These are phyloP conservation scores for Leptographium galeiforme DNA, from an alignment of 2,329 filamentous ascomycete genomes.

Conservation along the genomic window DNA sequence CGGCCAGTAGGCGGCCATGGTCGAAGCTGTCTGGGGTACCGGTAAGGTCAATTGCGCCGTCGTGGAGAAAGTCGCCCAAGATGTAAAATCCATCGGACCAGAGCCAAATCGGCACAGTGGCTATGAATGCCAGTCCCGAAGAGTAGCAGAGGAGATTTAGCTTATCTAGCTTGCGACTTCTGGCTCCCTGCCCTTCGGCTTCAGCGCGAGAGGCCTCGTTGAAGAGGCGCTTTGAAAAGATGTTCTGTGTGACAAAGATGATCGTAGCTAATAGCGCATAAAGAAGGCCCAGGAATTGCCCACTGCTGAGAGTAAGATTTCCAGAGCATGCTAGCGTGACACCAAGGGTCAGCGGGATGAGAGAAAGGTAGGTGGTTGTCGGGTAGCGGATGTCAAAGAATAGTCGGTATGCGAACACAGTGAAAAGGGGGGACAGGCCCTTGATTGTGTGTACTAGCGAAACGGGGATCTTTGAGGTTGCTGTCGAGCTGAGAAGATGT, in stretches of 20 bases:
- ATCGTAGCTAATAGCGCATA: constrained; percentile 83
- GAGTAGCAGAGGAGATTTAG: constrained; percentile 94
- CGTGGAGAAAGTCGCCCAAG: constrained; percentile 62
- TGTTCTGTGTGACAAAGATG: constrained; percentile 96
- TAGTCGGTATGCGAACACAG: constrained; percentile 81
- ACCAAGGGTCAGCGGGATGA: constrained; percentile 84
- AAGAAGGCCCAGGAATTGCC: constrained; percentile 78
- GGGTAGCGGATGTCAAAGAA: constrained; percentile 85
- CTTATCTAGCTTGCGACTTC: constrained; percentile 79
- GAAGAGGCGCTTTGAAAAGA: constrained; percentile 95
- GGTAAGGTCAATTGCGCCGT: constrained; percentile 58
- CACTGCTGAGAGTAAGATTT: constrained; percentile 53
- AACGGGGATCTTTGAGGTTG: constrained; percentile 87
- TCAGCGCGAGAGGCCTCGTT: constrained; percentile 84
- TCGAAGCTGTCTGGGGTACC: constrained; percentile 54
- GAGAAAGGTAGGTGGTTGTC: constrained; percentile 70
- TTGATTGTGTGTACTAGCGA: constrained; percentile 98
- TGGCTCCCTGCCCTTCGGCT: constrained; percentile 49
- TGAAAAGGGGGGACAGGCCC: constrained; percentile 88
- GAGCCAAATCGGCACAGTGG: constrained; percentile 86
- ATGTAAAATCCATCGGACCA: constrained; percentile 76
- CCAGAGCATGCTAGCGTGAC: constrained; percentile 94
- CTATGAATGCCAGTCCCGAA: constrained; percentile 79
- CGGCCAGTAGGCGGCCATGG: constrained; percentile 60
- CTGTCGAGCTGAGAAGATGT: constrained; percentile 85